These are phyloP conservation scores for Aureoboletus auriporus DNA, from an alignment of 768 basidiomycete species.

Conservation along the genomic window DNA sequence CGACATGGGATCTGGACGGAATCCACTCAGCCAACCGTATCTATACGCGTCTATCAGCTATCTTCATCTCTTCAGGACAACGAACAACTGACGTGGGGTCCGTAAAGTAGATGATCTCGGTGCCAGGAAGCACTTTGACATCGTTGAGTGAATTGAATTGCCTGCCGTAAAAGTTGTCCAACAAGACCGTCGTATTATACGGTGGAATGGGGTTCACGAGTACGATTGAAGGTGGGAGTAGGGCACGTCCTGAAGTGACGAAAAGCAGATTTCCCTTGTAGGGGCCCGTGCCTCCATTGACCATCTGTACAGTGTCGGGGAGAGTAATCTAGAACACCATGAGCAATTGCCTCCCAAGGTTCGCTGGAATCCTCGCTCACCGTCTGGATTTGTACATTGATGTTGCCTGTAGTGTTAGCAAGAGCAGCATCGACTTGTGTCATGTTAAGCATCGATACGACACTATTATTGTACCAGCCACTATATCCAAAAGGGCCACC, in stretches of 20 bases:
- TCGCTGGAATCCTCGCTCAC: conserved; percentile 18
- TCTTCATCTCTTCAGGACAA: not conserved
- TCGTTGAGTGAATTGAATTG: conserved; percentile 86
- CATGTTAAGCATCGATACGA: conserved; percentile 59
- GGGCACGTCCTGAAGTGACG: conserved; percentile 62
- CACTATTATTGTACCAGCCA: conserved; percentile 60
- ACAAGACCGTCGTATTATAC: conserved; percentile 61
- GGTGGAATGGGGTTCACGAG: conserved; percentile 64
- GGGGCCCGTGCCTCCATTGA: conserved; percentile 65
- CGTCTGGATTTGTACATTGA: conserved; percentile 49
- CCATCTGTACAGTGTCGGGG: conserved; percentile 60
- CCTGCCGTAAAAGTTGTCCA: conserved; percentile 78
- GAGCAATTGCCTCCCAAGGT: not conserved
- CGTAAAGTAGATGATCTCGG: conserved; percentile 71
- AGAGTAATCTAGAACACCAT: conserved; percentile 47
- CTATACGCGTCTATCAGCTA: conserved; percentile 28
- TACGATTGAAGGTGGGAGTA: conserved; percentile 56
- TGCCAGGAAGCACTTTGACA: conserved; percentile 65
- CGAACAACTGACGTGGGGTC: conserved; percentile 52
- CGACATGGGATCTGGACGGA: conserved; percentile 62
- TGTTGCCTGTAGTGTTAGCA: conserved; percentile 27
- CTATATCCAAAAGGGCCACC: conserved; percentile 65
- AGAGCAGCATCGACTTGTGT: conserved; percentile 49
- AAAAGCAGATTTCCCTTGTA: conserved; percentile 57
- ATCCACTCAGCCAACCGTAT: conserved; percentile 60